phyloP scores from a whole-genome alignment of 2,329 filamentous ascomycete genomes.

The Trichoderma guizhouense region DNA sequence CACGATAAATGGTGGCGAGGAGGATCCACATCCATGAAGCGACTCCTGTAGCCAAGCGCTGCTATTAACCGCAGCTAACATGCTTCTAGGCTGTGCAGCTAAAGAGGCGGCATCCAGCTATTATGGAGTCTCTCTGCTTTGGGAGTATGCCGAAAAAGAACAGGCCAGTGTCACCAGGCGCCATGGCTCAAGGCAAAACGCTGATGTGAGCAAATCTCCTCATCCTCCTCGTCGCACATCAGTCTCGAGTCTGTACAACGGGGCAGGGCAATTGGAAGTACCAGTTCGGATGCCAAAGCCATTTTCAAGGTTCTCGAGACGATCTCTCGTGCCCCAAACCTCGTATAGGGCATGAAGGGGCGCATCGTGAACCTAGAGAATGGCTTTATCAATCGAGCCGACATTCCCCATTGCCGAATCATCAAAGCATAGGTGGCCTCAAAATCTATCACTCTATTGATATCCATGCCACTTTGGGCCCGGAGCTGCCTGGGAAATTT shows the following conservation, averaged over 20 bases:
- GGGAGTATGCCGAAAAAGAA: neutral
- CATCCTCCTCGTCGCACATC: neutral
- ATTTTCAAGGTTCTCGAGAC: neutral
- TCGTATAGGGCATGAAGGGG: neutral
- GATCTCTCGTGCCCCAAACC: neutral
- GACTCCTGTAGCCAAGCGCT: neutral
- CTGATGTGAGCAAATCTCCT: neutral
- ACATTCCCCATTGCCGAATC: neutral
- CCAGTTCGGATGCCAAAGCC: neutral
- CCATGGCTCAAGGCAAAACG: neutral
- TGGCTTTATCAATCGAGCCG: neutral
- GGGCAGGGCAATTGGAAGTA: neutral
- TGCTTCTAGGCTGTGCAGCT: neutral
- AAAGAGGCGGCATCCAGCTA: neutral
- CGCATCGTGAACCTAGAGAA: neutral
- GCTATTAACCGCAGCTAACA: neutral
- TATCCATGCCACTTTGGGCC: neutral
- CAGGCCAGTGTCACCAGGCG: neutral
- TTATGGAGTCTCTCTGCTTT: neutral
- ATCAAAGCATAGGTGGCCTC: neutral
- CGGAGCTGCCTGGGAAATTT: neutral
- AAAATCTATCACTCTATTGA: neutral
- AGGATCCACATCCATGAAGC: constrained; percentile 13
- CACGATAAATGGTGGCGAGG: neutral
- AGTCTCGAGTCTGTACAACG: neutral